Conservation (phyloP, 805 yeast species). For the Cyberlindnera americana region DNA sequence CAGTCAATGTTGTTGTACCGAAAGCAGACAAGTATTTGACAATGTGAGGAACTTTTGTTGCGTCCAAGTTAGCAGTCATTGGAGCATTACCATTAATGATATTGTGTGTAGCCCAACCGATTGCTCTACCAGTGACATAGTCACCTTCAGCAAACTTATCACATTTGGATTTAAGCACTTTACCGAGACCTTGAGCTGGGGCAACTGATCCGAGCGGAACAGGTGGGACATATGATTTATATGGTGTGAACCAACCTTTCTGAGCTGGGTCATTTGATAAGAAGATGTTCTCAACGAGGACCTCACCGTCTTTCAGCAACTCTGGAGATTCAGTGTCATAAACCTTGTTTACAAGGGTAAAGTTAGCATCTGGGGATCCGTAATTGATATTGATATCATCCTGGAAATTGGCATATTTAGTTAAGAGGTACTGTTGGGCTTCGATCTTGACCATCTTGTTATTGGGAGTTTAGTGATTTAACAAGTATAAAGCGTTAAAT, state of each 20-base stretch:
- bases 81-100: slow-evolving; percentile 27
- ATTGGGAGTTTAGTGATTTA: no score
- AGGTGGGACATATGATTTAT: slow-evolving; percentile 30
- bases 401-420: slow-evolving; percentile 27
- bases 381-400: slow-evolving; percentile 27
- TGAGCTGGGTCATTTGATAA: slow-evolving; percentile 63
- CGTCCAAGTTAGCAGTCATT: slow-evolving; percentile 12
- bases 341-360: slow-evolving; percentile 25
- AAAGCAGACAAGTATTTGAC: slow-evolving; percentile 44
- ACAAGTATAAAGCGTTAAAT: no score
- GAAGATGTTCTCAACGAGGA: slow-evolving; percentile 43
- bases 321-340: slow-evolving; percentile 22
- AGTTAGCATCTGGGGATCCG: slow-evolving; percentile 28
- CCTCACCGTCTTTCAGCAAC: slow-evolving; percentile 35
- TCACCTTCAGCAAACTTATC: slow-evolving; percentile 42
- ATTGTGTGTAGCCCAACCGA: slow-evolving; percentile 48
- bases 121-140: slow-evolving; percentile 35
- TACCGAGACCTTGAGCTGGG: slow-evolving; percentile 47
- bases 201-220: slow-evolving; percentile 41
- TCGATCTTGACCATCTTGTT: slow-evolving; percentile 15
- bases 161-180: slow-evolving; percentile 46
- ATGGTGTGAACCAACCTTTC: slow-evolving; percentile 48
- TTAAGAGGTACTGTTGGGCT: slow-evolving; percentile 32
- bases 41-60: slow-evolving; percentile 28
- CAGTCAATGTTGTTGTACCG: slow-evolving; percentile 60